Evolutionary conservation across 257 asterid genomes (phyloP), one percentile per base, ranked within the genome.

Genomic region (Salvia splendens): DNA sequence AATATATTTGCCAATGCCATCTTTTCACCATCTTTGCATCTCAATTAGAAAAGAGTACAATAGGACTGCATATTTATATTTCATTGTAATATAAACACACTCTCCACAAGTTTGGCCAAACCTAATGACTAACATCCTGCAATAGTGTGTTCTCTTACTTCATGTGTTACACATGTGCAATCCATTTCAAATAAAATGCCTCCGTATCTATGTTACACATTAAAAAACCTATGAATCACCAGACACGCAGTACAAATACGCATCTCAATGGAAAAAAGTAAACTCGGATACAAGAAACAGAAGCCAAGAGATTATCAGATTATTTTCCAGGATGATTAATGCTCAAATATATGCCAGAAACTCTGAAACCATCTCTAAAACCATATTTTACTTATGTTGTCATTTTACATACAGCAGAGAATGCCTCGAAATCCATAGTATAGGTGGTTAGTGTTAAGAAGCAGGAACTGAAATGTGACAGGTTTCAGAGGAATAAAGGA

Each of bases 1-100:
- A 59, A 64, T 51, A 58, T 58, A 64, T 65, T 32, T 59, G 38
- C 5, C 28, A 55, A 16, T 11, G 33, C 75, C 53, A 53, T 33
- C 15, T 62, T 63, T 41, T 74, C 41, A 46, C 57, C 28, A 28
- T 61, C 48, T 14, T 62, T 57, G 50, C 46, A 42, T 62, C 73
- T 54, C 41, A 54, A 54, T 16, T 59, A 40, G 36, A 55, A 41
- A 70, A 38, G 35, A 11, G 12, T 52, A 4, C 8, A 55, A 16
- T 7, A 12, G 20, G 45, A 32, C 33, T 32, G n/a, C 45, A 43
- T 33, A 5, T 48, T 40, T 47, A 17, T 5, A 4, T 20, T 54
- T 42, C 14, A 11, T 62, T 51, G 35, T 32, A 46, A 12, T 38
- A 36, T 38, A 35, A 38, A 40, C 35, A 54, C 4, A 40, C 54